Percentiles rank a stretch among this genome's conserved stretches.
Evolutionary conservation across 805 yeast species (phyloP).

Genomic region (Sungouiella blattae): DNA sequence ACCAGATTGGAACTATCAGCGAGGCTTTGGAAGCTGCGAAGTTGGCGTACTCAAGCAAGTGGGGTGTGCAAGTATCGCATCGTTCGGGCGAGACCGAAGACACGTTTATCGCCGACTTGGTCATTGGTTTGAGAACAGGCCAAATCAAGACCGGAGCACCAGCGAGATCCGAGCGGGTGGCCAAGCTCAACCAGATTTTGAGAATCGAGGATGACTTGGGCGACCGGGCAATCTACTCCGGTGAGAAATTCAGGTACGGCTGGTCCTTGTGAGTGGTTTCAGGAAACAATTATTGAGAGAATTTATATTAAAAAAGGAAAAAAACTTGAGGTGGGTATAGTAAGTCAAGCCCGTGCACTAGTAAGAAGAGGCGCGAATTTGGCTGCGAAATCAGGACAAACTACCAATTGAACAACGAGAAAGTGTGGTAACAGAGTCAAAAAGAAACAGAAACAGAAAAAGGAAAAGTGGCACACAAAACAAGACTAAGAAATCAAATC

Average conservation of each 20-base stretch:
- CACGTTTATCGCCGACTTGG: slow-evolving; percentile 20
- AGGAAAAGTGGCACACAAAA: too few relatives aligned
- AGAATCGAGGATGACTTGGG: slow-evolving; percentile 23
- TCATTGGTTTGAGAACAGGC: slow-evolving; percentile 21
- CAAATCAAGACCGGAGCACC: slow-evolving; percentile 24
- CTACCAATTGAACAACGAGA: too few relatives aligned
- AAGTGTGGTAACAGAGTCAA: too few relatives aligned
- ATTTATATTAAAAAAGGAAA: too few relatives aligned
- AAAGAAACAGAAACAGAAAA: too few relatives aligned
- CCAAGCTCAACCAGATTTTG: slow-evolving; percentile 20
- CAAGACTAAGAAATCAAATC: too few relatives aligned
- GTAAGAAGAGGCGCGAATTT: too few relatives aligned
- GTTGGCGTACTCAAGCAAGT: slow-evolving; percentile 13
- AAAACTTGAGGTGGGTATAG: too few relatives aligned
- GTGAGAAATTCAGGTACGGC: slow-evolving; percentile 7
- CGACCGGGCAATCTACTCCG: slow-evolving; percentile 17
- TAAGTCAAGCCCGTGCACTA: too few relatives aligned
- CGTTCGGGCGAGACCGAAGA: slow-evolving; percentile 25
- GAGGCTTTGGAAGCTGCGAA: slow-evolving; percentile 19
- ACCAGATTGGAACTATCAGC: slow-evolving; percentile 21
- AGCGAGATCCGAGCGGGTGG: slow-evolving; percentile 22
- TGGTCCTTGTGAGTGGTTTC: neutral
- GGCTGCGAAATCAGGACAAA: too few relatives aligned
- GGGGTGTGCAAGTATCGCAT: slow-evolving; percentile 23
- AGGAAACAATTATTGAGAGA: too few relatives aligned